A percentile compares a stretch with the other conserved stretches of the same genome.
These are phyloP conservation scores for Fusarium palustre DNA, from an alignment of 2,329 filamentous ascomycete genomes.

Conservation along the genomic window DNA sequence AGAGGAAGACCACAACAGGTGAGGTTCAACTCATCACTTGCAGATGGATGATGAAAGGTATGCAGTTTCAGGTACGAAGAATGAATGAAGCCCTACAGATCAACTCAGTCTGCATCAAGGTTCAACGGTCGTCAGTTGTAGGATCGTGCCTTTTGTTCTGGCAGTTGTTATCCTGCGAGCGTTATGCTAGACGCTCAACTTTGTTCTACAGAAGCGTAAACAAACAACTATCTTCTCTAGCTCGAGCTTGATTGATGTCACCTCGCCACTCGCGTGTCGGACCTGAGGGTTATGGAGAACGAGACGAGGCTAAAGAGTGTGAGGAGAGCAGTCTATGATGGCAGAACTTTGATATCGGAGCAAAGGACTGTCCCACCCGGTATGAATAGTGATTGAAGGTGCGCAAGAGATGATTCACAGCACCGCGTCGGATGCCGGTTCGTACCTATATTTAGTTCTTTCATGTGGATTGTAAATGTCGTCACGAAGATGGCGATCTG, in stretches of 20 bases:
- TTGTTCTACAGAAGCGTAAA: background rate
- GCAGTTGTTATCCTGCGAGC: too few species aligned
- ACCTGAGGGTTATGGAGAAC: background rate
- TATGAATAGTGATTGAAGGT: background rate
- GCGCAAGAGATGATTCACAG: background rate
- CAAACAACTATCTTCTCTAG: background rate
- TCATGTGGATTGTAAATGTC: too few species aligned
- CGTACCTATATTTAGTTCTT: background rate
- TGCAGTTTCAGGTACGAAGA: constrained; percentile 1
- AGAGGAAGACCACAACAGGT: background rate
- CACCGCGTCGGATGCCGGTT: background rate
- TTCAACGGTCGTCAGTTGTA: constrained; percentile 4
- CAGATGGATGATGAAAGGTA: background rate
- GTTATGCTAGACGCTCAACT: background rate
- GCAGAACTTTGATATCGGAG: background rate
- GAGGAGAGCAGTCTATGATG: background rate
- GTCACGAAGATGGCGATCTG: background rate
- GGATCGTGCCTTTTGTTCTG: too few species aligned
- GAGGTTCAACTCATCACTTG: background rate
- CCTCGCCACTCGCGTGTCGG: background rate
- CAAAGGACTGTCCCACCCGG: background rate
- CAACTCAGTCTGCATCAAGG: background rate
- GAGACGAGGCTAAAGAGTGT: background rate
- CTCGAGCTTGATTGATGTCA: too few species aligned
- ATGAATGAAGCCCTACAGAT: background rate